Evolutionary conservation across 805 yeast species (phyloP).

Genomic region (Cyberlindnera bimundalis): DNA sequence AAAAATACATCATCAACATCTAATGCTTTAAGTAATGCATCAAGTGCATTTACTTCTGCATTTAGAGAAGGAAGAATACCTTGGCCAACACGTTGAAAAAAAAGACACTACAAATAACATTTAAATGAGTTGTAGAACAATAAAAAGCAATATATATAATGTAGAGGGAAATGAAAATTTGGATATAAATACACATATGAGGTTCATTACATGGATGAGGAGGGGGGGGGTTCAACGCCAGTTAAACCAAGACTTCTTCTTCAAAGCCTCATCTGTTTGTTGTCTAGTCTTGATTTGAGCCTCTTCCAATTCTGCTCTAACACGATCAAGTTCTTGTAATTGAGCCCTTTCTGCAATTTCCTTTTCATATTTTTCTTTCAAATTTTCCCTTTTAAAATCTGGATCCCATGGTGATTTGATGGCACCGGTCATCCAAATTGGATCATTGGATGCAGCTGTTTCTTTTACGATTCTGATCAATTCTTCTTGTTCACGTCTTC

Average conservation of each 20-base stretch:
- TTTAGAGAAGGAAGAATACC: slow-evolving; percentile 28
- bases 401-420: slow-evolving; percentile 65
- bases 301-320: slow-evolving; percentile 37
- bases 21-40: slow-evolving; percentile 31
- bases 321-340: slow-evolving; percentile 39
- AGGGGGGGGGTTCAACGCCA: slow-evolving; percentile 22
- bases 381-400: slow-evolving; percentile 31
- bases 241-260: slow-evolving; percentile 32
- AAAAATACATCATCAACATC: slow-evolving; percentile 12
- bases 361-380: slow-evolving; percentile 46
- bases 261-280: slow-evolving; percentile 31
- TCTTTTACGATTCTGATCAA: slow-evolving; percentile 61
- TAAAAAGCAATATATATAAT: too few species aligned
- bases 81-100: slow-evolving; percentile 23
- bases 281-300: slow-evolving; percentile 28
- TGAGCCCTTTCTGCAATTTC: slow-evolving; percentile 42
- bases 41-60: slow-evolving; percentile 25
- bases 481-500: slow-evolving; percentile 66
- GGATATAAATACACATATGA: neutral
- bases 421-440: slow-evolving; percentile 79
- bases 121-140: too few species aligned
- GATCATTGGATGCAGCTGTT: slow-evolving; percentile 67
- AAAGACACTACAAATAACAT: too few species aligned
- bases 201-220: too few species aligned
- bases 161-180: neutral